Conservation (phyloP, 169 alveolate species). For the Babesia microti region DNA sequence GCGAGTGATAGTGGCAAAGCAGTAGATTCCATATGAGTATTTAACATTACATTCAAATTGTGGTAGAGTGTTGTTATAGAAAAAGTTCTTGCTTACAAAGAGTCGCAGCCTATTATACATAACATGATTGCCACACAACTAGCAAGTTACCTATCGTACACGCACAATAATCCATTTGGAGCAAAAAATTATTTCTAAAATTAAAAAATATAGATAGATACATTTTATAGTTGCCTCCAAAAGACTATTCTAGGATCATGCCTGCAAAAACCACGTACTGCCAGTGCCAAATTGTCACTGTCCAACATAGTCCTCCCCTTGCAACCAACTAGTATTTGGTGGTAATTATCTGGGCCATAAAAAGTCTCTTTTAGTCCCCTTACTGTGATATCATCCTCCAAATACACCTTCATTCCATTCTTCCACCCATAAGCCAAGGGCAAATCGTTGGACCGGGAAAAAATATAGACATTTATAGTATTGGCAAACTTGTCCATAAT, state of each 20-base stretch:
- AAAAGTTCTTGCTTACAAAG: too few relatives aligned
- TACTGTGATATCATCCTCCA: slow-evolving; percentile 63
- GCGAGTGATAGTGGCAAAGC: too few relatives aligned
- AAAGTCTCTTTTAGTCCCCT: slow-evolving; percentile 47
- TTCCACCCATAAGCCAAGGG: slow-evolving; percentile 49
- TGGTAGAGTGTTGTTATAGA: too few relatives aligned
- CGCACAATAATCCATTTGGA: too few relatives aligned
- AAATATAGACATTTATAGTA: slow-evolving; percentile 6
- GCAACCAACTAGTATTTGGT: slow-evolving; percentile 60
- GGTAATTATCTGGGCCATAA: slow-evolving; percentile 39
- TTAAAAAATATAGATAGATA: not conserved
- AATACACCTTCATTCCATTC: slow-evolving; percentile 62
- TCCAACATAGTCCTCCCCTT: slow-evolving; percentile 69
- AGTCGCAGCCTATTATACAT: too few relatives aligned
- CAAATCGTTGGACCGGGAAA: slow-evolving; percentile 12
- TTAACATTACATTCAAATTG: too few relatives aligned
- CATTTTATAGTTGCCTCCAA: slow-evolving; percentile 47
- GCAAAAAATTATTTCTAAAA: not conserved
- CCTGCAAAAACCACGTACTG: slow-evolving; percentile 70
- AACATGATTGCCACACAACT: not conserved
- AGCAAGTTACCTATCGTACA: not conserved
- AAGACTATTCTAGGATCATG: slow-evolving; percentile 68
- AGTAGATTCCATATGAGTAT: too few relatives aligned
- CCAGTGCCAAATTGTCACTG: slow-evolving; percentile 67
- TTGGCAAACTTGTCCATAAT: slow-evolving; percentile 9